Evolutionary conservation across 768 basidiomycete genomes (phyloP), one percentile per base, ranked within the genome.

Genomic region (Calocybe indica): DNA sequence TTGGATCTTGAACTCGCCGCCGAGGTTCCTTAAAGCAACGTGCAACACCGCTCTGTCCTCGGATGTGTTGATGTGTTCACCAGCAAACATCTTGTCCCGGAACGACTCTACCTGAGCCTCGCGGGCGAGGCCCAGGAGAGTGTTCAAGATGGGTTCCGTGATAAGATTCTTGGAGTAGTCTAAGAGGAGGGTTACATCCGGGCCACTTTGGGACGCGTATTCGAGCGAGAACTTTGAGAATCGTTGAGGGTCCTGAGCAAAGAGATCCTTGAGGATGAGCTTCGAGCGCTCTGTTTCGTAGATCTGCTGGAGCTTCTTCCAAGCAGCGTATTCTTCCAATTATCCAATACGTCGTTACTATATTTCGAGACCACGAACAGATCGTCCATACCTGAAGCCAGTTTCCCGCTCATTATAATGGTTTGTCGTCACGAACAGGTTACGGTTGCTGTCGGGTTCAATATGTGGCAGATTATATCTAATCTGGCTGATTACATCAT

Each of bases 81-180:
- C 95, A 1, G 85, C 67, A 63, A 95, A 97, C 93, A 98, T 96
- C 68, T 82, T 83, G 66, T 97, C 88, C 45, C 94, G 81, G 63
- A 77, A 81, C 14, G 74, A 61, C 77, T 96, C 92, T 48, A 98
- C 80, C 41, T 80, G 69, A 30, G 94, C 93, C 67, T 98, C 95
- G 50, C 80, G 76, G 28, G 83, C 91, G 49, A 99, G 83, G 10
- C 73, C 64, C 55, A 98, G 74, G 41, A 98, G 83, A 5, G 81
- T 76, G 35, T 76, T 68, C 52, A 94, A 76, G 68, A 97, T 83
- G 47, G 88, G 82, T 60, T 89, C 73, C 49, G 87, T 92, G 74
- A 98, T 80, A 56, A 97, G 70, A 72, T 98, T 95, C 72, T 99
- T 98, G 62, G 92, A 96, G 73, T 89, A 94, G 69, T 99, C 95